A percentile compares a stretch with the other conserved stretches of the same genome.
Evolutionary conservation across 768 basidiomycete species (phyloP).

Genomic region (Suillus sp.): DNA sequence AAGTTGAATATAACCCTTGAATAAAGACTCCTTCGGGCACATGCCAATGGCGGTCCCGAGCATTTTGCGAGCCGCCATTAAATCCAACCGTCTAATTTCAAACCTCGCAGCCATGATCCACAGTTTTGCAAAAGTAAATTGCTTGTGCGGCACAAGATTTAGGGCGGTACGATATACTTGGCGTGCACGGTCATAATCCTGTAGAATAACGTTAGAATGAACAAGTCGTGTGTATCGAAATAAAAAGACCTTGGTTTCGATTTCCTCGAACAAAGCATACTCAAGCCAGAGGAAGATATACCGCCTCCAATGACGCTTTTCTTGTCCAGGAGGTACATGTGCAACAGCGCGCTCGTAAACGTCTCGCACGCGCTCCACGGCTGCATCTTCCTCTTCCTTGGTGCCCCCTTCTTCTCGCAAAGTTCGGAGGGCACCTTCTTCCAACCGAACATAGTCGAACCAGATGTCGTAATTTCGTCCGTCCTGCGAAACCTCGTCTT

Average conservation of each 20-base stretch:
- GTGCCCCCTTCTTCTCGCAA: constrained; percentile 75
- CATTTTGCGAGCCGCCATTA: constrained; percentile 84
- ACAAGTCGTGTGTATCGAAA: neutral
- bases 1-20: constrained; percentile 94
- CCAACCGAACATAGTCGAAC: constrained; percentile 95
- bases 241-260: constrained; percentile 78
- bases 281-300: constrained; percentile 94
- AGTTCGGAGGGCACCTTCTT: constrained; percentile 84
- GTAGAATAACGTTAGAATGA: constrained; percentile 8
- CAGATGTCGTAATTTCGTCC: constrained; percentile 96
- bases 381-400: constrained; percentile 65
- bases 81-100: constrained; percentile 81
- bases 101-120: constrained; percentile 94
- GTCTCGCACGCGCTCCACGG: constrained; percentile 75
- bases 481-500: constrained; percentile 91
- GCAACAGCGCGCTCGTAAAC: constrained; percentile 95
- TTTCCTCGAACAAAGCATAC: constrained; percentile 96
- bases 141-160: constrained; percentile 89
- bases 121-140: constrained; percentile 96
- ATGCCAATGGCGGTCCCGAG: constrained; percentile 91
- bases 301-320: constrained; percentile 90
- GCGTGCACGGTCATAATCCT: constrained; percentile 85
- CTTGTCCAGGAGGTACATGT: constrained; percentile 90
- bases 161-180: constrained; percentile 93
- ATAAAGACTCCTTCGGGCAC: constrained; percentile 93